These are phyloP conservation scores for Fusarium palustre DNA, from an alignment of 2,329 filamentous ascomycete species.

Conservation along the genomic window DNA sequence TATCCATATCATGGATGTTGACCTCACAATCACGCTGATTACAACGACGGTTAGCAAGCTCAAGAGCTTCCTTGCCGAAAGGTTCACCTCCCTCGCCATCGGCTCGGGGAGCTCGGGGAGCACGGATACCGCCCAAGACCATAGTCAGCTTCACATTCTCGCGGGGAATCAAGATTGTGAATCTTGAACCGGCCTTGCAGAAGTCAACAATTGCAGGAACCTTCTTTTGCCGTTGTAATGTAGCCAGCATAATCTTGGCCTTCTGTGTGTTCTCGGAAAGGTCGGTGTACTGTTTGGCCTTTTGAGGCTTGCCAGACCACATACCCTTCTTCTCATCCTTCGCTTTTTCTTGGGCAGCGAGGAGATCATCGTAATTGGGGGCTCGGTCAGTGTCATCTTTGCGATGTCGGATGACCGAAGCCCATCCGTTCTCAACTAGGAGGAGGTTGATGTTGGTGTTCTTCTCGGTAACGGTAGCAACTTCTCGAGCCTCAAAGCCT, in stretches of 20 bases:
- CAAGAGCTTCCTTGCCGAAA: slow-evolving; percentile 93
- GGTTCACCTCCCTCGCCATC: slow-evolving; percentile 86
- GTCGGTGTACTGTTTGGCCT: slow-evolving; percentile 84
- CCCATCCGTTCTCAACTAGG: slow-evolving; percentile 93
- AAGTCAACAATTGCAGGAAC: slow-evolving; percentile 95
- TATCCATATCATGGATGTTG: slow-evolving; percentile 94
- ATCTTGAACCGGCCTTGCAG: slow-evolving; percentile 95
- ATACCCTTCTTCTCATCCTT: slow-evolving; percentile 93
- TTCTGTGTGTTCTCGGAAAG: slow-evolving; percentile 94
- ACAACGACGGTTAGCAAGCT: slow-evolving; percentile 87
- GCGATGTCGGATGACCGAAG: slow-evolving; percentile 92
- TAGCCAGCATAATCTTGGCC: slow-evolving; percentile 91
- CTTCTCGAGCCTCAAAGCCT: slow-evolving; percentile 93
- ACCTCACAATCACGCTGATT: slow-evolving; percentile 97
- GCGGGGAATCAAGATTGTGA: slow-evolving; percentile 89
- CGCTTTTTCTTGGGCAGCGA: slow-evolving; percentile 83
- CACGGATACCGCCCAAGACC: slow-evolving; percentile 91
- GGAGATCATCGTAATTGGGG: slow-evolving; percentile 90
- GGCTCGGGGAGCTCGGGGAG: slow-evolving; percentile 83
- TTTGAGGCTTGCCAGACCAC: slow-evolving; percentile 90
- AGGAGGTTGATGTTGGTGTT: slow-evolving; percentile 87
- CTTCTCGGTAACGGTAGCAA: slow-evolving; percentile 85
- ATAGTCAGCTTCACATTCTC: slow-evolving; percentile 96
- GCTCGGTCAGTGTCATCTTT: slow-evolving; percentile 95
- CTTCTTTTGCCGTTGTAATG: slow-evolving; percentile 89